Evolutionary conservation across 225 moss, liverwort and hornwort genomes (phyloP).

Genomic region (Anthoceros angustus): DNA sequence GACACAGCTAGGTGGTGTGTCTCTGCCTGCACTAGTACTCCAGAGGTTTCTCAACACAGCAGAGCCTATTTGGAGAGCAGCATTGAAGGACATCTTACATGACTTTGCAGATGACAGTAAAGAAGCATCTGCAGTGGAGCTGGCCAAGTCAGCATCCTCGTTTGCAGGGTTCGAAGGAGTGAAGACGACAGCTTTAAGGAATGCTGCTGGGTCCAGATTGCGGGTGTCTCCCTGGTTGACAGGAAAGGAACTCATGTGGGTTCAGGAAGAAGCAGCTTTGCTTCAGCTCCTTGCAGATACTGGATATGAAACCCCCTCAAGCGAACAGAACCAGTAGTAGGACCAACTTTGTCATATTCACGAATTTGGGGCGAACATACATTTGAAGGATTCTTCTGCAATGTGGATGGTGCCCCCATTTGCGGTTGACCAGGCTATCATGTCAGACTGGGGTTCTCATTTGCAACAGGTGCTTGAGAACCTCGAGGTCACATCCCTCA

Average conservation of each 20-base stretch:
- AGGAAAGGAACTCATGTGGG: slow-evolving; percentile 40
- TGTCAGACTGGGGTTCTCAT: too few species aligned
- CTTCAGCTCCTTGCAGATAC: slow-evolving; percentile 10
- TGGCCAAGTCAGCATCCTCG: not conserved
- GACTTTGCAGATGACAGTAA: slow-evolving; percentile 34
- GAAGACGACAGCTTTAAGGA: slow-evolving; percentile 11
- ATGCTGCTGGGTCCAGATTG: slow-evolving; percentile 25
- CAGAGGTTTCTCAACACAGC: slow-evolving; percentile 64
- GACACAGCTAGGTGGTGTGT: slow-evolving; percentile 55
- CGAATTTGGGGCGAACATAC: too few species aligned
- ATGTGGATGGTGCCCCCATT: too few species aligned
- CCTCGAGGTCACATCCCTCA: too few species aligned
- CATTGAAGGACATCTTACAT: slow-evolving; percentile 36
- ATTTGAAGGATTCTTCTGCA: too few species aligned
- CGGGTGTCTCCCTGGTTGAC: slow-evolving; percentile 50
- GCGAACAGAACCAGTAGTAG: too few species aligned
- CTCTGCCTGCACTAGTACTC: slow-evolving; percentile 45
- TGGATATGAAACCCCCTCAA: too few species aligned
- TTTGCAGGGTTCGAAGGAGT: slow-evolving; percentile 29
- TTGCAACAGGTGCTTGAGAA: too few species aligned
- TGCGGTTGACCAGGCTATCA: too few species aligned
- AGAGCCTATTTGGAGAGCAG: slow-evolving; percentile 52
- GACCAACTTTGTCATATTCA: too few species aligned
- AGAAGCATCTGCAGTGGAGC: slow-evolving; percentile 3
- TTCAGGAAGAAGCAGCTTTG: slow-evolving; percentile 26